phyloP scores from a whole-genome alignment of 208 protist species.

The Herpetomonas samuelpessoai region DNA sequence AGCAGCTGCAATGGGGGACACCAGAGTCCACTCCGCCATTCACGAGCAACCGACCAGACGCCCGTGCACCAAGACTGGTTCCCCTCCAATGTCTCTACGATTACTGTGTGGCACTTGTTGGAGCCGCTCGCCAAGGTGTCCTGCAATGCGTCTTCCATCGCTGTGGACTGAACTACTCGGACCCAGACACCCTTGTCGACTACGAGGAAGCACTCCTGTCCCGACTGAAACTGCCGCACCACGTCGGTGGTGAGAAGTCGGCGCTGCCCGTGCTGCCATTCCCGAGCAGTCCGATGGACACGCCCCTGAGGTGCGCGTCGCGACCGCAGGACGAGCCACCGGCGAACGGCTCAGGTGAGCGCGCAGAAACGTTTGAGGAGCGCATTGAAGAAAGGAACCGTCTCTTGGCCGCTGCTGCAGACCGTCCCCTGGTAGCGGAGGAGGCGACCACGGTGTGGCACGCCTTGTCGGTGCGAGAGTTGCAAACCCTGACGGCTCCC shows the following conservation, averaged over 20 bases:
- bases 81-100: background rate
- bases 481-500: slow-evolving; percentile 6
- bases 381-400: too few relatives aligned
- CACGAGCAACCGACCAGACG: too few relatives aligned
- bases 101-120: slow-evolving; percentile 1
- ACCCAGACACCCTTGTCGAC: slow-evolving; percentile 12
- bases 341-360: too few relatives aligned
- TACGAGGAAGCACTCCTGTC: slow-evolving; percentile 12
- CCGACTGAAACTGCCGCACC: slow-evolving; percentile 11
- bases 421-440: slow-evolving; percentile 13
- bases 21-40: too few relatives aligned
- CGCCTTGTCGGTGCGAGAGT: slow-evolving; percentile 11
- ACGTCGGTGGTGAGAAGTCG: too few relatives aligned
- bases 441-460: slow-evolving; percentile 21
- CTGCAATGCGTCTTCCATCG: background rate
- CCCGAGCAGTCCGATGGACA: too few relatives aligned
- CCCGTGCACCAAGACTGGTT: background rate
- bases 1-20: too few relatives aligned
- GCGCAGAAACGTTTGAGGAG: too few relatives aligned
- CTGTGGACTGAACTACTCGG: background rate
- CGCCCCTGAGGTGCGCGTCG: too few relatives aligned
- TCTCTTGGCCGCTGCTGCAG: too few relatives aligned
- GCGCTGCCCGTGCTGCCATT: too few relatives aligned
- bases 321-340: too few relatives aligned
- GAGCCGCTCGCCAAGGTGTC: background rate